Evolutionary conservation across 129 eudicot species (phyloP).

Genomic region (Smallanthus sonchifolius): DNA sequence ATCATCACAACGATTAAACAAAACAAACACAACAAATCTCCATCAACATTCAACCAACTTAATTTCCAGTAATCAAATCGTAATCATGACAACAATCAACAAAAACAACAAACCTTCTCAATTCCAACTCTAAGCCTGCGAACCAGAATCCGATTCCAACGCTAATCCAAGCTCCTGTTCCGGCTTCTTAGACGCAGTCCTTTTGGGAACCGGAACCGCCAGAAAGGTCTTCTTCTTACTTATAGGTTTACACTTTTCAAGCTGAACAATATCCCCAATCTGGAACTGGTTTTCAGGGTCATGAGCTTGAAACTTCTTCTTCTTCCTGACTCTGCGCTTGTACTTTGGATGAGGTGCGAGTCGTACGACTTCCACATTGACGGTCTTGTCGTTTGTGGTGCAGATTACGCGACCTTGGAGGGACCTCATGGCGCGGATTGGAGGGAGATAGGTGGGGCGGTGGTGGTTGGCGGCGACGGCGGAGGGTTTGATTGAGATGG

Average conservation of each 20-base stretch:
- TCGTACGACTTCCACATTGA: slow-evolving; percentile 76
- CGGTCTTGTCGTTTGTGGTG: slow-evolving; percentile 81
- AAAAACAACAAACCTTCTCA: slow-evolving; percentile 11
- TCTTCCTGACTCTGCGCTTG: slow-evolving; percentile 75
- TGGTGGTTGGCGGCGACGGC: slow-evolving; percentile 18
- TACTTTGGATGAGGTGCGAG: slow-evolving; percentile 92
- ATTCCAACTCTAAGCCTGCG: slow-evolving; percentile 19
- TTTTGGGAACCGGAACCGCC: slow-evolving; percentile 60
- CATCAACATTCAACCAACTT: slow-evolving; percentile 3
- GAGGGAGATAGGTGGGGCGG: slow-evolving; percentile 31
- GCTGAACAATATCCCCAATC: slow-evolving; percentile 79
- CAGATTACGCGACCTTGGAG: slow-evolving; percentile 79
- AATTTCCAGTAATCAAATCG: not conserved
- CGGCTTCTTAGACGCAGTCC: slow-evolving; percentile 18
- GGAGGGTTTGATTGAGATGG: slow-evolving; percentile 38
- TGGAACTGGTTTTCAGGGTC: slow-evolving; percentile 76
- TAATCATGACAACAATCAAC: not conserved
- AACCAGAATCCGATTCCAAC: slow-evolving; percentile 40
- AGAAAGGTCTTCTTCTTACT: slow-evolving; percentile 73
- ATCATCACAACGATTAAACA: not conserved
- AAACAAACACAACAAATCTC: not conserved
- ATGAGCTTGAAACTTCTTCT: slow-evolving; percentile 94
- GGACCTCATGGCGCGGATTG: slow-evolving; percentile 64
- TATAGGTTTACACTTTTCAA: slow-evolving; percentile 73
- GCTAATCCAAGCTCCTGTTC: slow-evolving; percentile 55